Base-by-base conservation (phyloP, 164 flowering plant genomes). In the Liriodendron chinense region DNA sequence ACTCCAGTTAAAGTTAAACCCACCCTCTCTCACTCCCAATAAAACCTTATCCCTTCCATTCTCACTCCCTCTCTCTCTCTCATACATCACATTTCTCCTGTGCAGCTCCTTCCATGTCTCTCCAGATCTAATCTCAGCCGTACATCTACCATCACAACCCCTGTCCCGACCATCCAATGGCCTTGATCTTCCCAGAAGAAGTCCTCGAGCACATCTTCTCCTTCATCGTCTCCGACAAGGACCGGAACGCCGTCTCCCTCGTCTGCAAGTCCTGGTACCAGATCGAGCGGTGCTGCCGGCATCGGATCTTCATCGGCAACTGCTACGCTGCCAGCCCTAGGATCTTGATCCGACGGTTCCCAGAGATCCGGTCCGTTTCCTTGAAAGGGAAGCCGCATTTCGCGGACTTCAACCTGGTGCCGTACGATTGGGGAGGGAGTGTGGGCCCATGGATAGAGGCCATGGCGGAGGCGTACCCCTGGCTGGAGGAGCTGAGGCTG, bases 351-450 rank as follows among this genome's bases (percentile, higher is more conserved):
- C n/a, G 82, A 47, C 79, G 99, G 74, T 95, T 95, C 63, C 94
- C 94, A 65, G 90, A 86, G 76, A 65, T 93, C 25, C 80, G 93
- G 73, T 83, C 92, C 1, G 71, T 95, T 72, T 75, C 82, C 75
- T 72, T 94, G 23, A 96, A 92, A 72, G 99, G 99, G 66, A 96
- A 94, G 85, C 98, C 98, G 16, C 98, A 92, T 78, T 94, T 94
- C 64, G 97, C 99, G 12, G 97, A 92, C 79, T 96, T 89, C 77
- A 88, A 90, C 73, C 81, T 96, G 61, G 97, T 96, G 14, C 97
- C 98, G 3, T 88, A 87, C 1, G 98, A 90, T 9, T 96, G 99
- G 99, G 99, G 98, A 0, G 99, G 89, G 2, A 79, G 83, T 70
- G 87, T 86, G 5, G 47, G 74, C 57, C 96, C 95, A 1, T 96